phyloP scores from a whole-genome alignment of 2,329 filamentous ascomycete genomes.

The Nothopassalora personata region DNA sequence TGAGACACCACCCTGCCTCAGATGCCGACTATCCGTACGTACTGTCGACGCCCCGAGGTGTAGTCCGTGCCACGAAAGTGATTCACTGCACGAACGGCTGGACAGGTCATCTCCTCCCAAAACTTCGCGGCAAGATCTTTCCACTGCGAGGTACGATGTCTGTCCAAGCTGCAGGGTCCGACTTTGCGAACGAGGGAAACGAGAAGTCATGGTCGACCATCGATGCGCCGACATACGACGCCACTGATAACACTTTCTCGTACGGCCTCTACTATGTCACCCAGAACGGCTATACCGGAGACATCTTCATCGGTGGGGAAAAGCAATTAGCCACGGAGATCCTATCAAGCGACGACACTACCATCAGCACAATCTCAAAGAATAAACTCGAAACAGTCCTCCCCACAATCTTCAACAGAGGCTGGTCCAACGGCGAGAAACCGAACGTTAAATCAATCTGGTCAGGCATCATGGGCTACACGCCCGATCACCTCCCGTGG shows the following conservation, averaged over 20 bases:
- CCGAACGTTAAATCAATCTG: conserved; percentile 13
- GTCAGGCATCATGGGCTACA: conserved; percentile 18
- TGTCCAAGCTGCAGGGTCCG: conserved; percentile 8
- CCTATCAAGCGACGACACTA: conserved; percentile 13
- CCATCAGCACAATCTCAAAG: conserved; percentile 8
- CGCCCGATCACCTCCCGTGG: conserved; percentile 14
- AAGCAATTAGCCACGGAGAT: conserved; percentile 12
- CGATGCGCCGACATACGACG: conserved; percentile 12
- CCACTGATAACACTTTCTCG: conserved; percentile 11
- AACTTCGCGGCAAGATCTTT: conserved; percentile 19
- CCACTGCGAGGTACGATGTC: conserved; percentile 20
- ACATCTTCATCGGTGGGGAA: conserved; percentile 20
- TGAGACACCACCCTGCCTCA: conserved; percentile 2
- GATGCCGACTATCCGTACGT: conserved; percentile 10
- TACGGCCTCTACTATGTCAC: conserved; percentile 21
- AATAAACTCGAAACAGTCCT: conserved; percentile 10
- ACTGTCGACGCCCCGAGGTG: conserved; percentile 12
- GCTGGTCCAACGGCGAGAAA: conserved; percentile 9
- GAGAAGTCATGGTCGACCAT: conserved; percentile 16
- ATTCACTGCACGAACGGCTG: conserved; percentile 20
- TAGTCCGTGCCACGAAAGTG: conserved; percentile 12
- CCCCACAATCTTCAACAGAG: conserved; percentile 14
- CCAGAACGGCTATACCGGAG: conserved; percentile 15
- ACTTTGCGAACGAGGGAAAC: conserved; percentile 11
- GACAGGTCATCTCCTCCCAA: conserved; percentile 17